A percentile compares a stretch with the other conserved stretches of the same genome.
Conservation (phyloP, 306 rosid genomes). For the Phaseolus lunatus region DNA sequence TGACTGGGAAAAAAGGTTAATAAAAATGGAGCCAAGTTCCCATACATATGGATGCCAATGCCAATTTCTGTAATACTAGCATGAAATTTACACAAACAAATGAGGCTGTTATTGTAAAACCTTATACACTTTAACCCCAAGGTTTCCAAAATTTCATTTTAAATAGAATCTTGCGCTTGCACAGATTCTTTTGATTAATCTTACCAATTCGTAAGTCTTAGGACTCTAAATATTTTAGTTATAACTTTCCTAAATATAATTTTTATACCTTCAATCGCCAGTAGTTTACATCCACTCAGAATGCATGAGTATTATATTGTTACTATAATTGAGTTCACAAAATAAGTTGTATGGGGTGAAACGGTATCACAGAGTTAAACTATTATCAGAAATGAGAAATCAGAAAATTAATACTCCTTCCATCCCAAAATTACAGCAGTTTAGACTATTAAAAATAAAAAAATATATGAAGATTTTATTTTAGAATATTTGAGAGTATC, state of each 20-base stretch:
- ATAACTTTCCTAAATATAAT: not conserved
- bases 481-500: no score
- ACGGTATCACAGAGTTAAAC: not conserved
- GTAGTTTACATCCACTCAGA: not conserved
- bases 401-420: not conserved
- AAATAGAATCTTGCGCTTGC: conserved; percentile 13
- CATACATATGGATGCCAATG: conserved; percentile 15
- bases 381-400: not conserved
- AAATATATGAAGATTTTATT: no score
- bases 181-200: conserved; percentile 29
- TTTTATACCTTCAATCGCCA: conserved; percentile 13
- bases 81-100: conserved; percentile 17
- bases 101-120: not conserved
- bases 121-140: not conserved
- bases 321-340: not conserved
- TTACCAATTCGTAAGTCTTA: not conserved
- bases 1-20: conserved; percentile 58
- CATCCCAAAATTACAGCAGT: no score
- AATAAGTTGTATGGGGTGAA: conserved; percentile 19
- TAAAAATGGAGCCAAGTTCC: conserved; percentile 28
- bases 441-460: no score
- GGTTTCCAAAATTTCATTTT: not conserved
- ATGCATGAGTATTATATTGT: not conserved
- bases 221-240: not conserved
- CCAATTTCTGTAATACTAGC: conserved; percentile 33